phyloP scores from a whole-genome alignment of 306 rosid species.

The Citrullus colocynthis region DNA sequence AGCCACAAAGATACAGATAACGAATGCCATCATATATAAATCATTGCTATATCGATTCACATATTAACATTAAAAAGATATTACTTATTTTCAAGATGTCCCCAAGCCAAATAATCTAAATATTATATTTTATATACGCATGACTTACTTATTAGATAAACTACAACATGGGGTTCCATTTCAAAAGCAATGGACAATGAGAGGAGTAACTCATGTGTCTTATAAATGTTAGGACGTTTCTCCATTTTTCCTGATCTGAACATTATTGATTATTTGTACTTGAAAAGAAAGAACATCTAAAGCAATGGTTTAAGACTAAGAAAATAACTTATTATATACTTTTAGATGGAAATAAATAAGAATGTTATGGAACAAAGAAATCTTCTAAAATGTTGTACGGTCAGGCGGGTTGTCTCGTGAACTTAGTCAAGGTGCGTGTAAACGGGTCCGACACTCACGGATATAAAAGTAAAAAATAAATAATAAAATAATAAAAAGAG shows the following conservation, averaged over 20 bases:
- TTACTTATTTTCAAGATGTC: not conserved
- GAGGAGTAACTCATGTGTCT: too few relatives aligned
- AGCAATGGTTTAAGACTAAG: not conserved
- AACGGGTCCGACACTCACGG: too few relatives aligned
- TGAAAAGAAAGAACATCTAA: not conserved
- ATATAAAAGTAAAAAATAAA: too few relatives aligned
- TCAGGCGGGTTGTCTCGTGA: too few relatives aligned
- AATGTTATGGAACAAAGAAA: not conserved
- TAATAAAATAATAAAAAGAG: too few relatives aligned
- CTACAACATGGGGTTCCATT: too few relatives aligned
- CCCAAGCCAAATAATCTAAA: not conserved
- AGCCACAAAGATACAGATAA: conserved; percentile 1
- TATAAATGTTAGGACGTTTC: too few relatives aligned
- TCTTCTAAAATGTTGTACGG: not conserved
- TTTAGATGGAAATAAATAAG: not conserved
- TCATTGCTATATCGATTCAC: not conserved
- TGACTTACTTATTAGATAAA: not conserved
- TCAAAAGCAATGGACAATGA: too few relatives aligned
- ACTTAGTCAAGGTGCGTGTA: too few relatives aligned
- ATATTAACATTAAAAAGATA: not conserved
- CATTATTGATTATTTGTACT: not conserved
- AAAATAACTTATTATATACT: not conserved
- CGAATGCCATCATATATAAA: not conserved
- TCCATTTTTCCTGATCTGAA: too few relatives aligned
- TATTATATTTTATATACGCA: not conserved